Base-by-base conservation (phyloP, 108 stramenopile genomes). In the Fistulifera pelliculosa region DNA sequence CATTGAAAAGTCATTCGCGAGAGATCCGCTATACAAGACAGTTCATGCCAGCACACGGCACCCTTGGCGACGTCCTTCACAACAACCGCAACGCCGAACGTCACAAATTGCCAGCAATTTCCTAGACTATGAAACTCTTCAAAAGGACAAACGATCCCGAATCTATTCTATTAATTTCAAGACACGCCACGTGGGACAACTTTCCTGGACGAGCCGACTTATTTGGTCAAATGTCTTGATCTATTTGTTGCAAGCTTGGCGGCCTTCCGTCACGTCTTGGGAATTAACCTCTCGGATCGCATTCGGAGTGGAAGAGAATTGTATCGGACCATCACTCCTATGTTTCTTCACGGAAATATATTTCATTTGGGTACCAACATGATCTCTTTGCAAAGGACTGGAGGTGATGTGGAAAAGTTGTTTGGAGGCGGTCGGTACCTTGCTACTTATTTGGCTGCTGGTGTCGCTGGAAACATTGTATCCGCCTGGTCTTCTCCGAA, bases 301-400 rank as follows among this genome's bases (percentile, higher is more conserved):
- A 70, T 92, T 28, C 41, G 83, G 39, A 42, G 57, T 1, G 90
- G 90, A 49, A 48, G 72, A 41, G 76, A 92, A 49, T 38, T 92
- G 28, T 75, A 92, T 60, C 54, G 90, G 48, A 45, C 87, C 23
- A 21, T 92, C 17, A 80, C 83, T 4, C 86, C 86, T 1, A 53
- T 92, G 11, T 92, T 92, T 47, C 56, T 92, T 25, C 90, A 92
- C 57, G 86, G 84, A 0, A 65, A 72, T 11, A 47, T 85, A 0
- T 59, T 58, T 22, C 90, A 92, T 60, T 54, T 92, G 21, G 56
- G 83, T 58, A 70, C 69, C 13, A 92, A 92, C 49, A 70, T 76
- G 51, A 77, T 73, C 52, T 80, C 78, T 14, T 56, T 92, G 4
- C 62, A 68, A 21, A 68, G 57, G 45, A 69, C 85, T 48, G 90